Evolutionary conservation across 805 yeast genomes (phyloP).

Genomic region (Helenozyma baotianmanensis): DNA sequence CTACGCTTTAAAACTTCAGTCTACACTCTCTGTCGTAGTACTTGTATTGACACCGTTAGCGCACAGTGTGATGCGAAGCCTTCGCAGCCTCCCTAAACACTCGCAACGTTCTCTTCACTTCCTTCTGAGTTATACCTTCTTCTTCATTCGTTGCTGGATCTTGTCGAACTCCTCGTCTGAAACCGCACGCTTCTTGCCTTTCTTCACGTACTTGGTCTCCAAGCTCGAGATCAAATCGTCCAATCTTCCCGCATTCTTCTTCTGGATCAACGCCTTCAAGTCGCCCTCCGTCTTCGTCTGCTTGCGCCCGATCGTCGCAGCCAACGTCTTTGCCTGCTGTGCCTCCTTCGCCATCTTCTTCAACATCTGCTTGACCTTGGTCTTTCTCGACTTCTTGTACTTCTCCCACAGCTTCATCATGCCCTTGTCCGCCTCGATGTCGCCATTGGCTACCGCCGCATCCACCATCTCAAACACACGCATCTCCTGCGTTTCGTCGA

Average conservation of each 20-base stretch:
- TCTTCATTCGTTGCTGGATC: constrained; percentile 32
- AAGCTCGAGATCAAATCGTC: constrained; percentile 44
- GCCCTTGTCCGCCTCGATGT: constrained; percentile 29
- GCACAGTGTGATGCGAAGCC: too few relatives aligned
- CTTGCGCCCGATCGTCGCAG: constrained; percentile 29
- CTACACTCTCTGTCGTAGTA: too few relatives aligned
- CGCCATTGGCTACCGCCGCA: constrained; percentile 31
- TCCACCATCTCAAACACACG: constrained; percentile 54
- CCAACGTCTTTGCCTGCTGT: constrained; percentile 52
- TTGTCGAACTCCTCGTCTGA: constrained; percentile 48
- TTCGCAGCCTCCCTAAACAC: too few relatives aligned
- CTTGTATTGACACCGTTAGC: too few relatives aligned
- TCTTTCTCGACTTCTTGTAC: constrained; percentile 47
- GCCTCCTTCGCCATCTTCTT: constrained; percentile 60
- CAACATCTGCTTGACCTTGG: constrained; percentile 44
- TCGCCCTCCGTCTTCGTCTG: constrained; percentile 33
- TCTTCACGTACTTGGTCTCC: constrained; percentile 47
- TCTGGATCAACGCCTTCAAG: constrained; percentile 45
- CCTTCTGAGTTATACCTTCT: too few relatives aligned
- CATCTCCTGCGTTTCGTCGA: constrained; percentile 52
- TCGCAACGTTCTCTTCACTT: too few relatives aligned
- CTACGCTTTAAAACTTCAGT: too few relatives aligned
- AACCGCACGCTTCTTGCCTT: constrained; percentile 36
- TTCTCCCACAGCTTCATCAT: constrained; percentile 42
- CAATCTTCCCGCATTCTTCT: constrained; percentile 39